Evolutionary conservation across 2,329 filamentous ascomycete species (phyloP), one percentile per base, ranked within the genome.

Genomic region (Nemania bipapillata): DNA sequence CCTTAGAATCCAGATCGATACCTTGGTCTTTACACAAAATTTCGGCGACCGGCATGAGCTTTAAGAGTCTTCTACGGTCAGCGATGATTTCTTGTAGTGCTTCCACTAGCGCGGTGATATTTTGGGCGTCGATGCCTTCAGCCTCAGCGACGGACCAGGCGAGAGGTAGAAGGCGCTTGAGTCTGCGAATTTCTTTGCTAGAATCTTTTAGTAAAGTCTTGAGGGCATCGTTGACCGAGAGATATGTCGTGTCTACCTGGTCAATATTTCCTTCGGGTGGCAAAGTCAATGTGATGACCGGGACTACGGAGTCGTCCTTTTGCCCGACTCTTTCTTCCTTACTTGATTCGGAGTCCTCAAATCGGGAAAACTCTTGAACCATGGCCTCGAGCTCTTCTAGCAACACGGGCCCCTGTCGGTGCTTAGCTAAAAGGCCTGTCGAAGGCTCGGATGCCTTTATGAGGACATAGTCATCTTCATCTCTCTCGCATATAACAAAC

Each of bases 1-100:
- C 42, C 7, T 37, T 24, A 11, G 35, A 12, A 22, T 45, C 22
- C 22, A 45, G 50, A 5, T 58, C 9, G 5, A 72, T 66, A 6
- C 65, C 65, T 42, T 73, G 72, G 30, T 76, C 71, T 32, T 50
- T 49, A 12, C 75, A 73, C 17, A 77, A 47, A 8, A 58, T 63
- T 2, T 59, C n/a, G 4, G 74, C 74, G 1, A 76, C 45, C 1
- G 74, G 73, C 4, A 70, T 42, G 4, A 74, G 66, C 1, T 67
- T 65, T 2, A 49, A 55, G 1, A 76, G 63, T 55, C 47, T 64
- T 0, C 65, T 53, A 9, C 69, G 70, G 26, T 76, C 75, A 0
- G 58, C 42, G 15, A 75, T 73, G 2, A 77, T 72, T 1, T n/a
- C 15, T 24, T 58, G 65, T 1, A 77, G 45, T 4, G 65, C 60